Conservation (phyloP, 129 eudicot genomes). For the Scalesia atractyloides region DNA sequence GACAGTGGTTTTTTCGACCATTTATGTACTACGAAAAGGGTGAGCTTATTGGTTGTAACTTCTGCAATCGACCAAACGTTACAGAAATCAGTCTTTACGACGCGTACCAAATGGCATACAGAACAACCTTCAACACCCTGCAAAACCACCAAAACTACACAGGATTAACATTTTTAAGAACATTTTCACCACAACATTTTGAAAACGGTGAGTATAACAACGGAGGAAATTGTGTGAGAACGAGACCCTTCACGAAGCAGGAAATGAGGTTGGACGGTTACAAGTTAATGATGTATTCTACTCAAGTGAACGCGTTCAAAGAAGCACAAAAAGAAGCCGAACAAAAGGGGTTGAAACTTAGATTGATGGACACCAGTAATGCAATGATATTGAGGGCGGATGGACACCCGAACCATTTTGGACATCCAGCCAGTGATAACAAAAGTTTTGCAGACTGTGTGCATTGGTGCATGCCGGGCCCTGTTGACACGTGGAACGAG, state of each 20-base stretch:
- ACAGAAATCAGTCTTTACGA: constrained; percentile 39
- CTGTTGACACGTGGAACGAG: constrained; percentile 66
- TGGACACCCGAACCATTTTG: constrained; percentile 56
- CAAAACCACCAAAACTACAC: constrained; percentile 43
- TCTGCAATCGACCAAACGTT: constrained; percentile 46
- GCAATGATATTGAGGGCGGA: constrained; percentile 57
- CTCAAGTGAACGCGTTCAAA: constrained; percentile 57
- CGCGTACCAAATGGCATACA: constrained; percentile 53
- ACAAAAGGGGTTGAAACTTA: constrained; percentile 50
- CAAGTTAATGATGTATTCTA: constrained; percentile 39
- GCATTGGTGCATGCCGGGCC: constrained; percentile 67
- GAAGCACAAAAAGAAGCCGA: constrained; percentile 51
- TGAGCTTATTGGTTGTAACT: constrained; percentile 44
- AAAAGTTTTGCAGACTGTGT: constrained; percentile 48
- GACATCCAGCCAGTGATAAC: constrained; percentile 50
- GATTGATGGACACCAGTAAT: constrained; percentile 49
- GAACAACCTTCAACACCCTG: constrained; percentile 46
- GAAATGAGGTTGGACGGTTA: constrained; percentile 52
- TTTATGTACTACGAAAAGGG: constrained; percentile 50
- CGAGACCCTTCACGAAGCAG: constrained; percentile 39
- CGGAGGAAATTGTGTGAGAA: constrained; percentile 60
- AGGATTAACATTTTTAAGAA: constrained; percentile 47
- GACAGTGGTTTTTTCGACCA: constrained; percentile 68
- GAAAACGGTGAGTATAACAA: constrained; percentile 58
- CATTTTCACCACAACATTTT: constrained; percentile 61